A percentile compares a stretch with the other conserved stretches of the same genome.
These are phyloP conservation scores for Thuja plicata DNA, from an alignment of 83 land plant genomes.

Conservation along the genomic window DNA sequence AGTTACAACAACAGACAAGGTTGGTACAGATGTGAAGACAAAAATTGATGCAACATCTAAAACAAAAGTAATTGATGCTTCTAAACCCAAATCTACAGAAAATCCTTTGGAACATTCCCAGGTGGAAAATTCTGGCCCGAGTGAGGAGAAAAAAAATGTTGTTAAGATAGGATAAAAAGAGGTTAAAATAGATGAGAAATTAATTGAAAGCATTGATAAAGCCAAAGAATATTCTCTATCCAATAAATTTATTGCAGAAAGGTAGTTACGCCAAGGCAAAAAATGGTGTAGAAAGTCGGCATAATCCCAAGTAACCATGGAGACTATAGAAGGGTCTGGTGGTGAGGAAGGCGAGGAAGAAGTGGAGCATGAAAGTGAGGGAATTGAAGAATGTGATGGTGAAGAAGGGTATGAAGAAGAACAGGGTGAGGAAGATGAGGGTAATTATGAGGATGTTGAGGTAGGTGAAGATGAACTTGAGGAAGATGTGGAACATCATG, in stretches of 20 bases:
- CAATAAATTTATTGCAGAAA: neutral
- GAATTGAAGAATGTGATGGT: conserved; percentile 15
- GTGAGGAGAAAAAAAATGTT: neutral
- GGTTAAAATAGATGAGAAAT: neutral
- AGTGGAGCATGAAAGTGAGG: conserved; percentile 16
- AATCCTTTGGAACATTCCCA: neutral
- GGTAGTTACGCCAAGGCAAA: neutral
- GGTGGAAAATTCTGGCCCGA: neutral
- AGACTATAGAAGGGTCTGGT: neutral
- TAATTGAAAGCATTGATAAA: neutral
- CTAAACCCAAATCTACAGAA: neutral
- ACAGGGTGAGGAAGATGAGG: conserved; percentile 9
- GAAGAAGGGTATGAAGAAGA: conserved; percentile 18
- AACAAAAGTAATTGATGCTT: neutral
- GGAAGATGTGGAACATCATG: conserved; percentile 20
- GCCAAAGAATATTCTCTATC: neutral
- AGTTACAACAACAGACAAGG: neutral
- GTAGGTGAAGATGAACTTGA: conserved; percentile 16
- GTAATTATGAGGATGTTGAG: conserved; percentile 12
- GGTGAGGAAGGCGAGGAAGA: conserved; percentile 8
- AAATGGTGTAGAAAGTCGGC: neutral
- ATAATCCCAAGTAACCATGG: neutral
- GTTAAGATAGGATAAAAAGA: neutral
- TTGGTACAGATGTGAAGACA: neutral
- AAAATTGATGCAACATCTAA: neutral